Percentiles rank a stretch among this genome's conserved stretches.
Evolutionary conservation across 139 green algal species (phyloP).

Genomic region (Diplosphaera chodatii): DNA sequence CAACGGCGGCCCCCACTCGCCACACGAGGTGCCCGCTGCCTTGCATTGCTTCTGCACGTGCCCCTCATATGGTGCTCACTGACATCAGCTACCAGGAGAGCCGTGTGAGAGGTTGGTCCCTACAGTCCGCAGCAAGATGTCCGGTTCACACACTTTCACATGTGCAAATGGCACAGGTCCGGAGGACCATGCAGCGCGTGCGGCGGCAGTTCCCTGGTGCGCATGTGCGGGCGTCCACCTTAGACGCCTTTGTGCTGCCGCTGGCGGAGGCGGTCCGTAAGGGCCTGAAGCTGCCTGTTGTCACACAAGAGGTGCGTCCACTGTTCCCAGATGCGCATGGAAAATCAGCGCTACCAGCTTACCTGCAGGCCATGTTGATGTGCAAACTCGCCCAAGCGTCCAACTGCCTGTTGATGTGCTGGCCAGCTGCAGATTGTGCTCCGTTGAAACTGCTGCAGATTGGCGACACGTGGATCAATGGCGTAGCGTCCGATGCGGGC

Average conservation of each 20-base stretch:
- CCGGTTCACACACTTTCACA: no score
- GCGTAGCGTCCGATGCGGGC: slow-evolving; percentile 31
- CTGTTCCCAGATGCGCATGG: no score
- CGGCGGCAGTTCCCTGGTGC: slow-evolving; percentile 37
- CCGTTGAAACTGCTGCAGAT: slow-evolving; percentile 20
- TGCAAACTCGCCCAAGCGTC: no score
- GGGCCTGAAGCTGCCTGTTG: background rate
- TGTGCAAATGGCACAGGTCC: slow-evolving; percentile 21
- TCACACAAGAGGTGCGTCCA: slow-evolving; percentile 9
- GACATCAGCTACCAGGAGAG: no score
- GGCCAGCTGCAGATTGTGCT: background rate
- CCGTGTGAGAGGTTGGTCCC: no score
- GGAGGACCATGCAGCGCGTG: slow-evolving; percentile 26
- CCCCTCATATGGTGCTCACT: no score
- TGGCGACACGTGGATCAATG: slow-evolving; percentile 63
- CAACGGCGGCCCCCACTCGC: slow-evolving; percentile 32
- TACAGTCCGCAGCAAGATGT: no score
- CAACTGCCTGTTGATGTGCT: no score
- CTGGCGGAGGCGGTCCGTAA: slow-evolving; percentile 12
- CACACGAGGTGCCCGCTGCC: slow-evolving; percentile 15
- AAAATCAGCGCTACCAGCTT: no score
- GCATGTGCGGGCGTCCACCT: slow-evolving; percentile 28
- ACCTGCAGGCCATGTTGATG: no score
- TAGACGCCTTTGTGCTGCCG: slow-evolving; percentile 43
- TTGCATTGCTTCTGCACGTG: no score